Conservation (phyloP, 2,329 filamentous ascomycete species). For the Elsinoe perseae region DNA sequence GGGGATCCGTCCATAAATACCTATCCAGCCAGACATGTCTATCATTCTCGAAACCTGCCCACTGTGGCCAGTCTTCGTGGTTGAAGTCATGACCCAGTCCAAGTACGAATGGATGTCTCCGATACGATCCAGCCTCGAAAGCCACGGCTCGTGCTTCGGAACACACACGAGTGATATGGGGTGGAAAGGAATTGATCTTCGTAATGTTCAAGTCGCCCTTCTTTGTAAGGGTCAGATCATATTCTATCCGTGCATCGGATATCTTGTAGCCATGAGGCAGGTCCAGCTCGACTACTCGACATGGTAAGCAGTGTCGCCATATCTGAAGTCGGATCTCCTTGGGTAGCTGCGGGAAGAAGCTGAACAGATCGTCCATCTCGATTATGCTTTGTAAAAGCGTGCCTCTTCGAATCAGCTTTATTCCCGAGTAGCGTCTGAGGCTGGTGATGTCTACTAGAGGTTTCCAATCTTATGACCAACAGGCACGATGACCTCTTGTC, state of each 20-base stretch:
- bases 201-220: not conserved
- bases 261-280: not conserved
- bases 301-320: not conserved
- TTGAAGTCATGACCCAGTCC: not conserved
- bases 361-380: too few relatives aligned
- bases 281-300: not conserved
- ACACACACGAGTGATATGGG: not conserved
- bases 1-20: not conserved
- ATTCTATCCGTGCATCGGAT: too few relatives aligned
- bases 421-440: too few relatives aligned
- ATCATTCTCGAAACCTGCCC: not conserved
- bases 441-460: too few relatives aligned
- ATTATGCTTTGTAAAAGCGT: too few relatives aligned
- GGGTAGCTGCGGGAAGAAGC: not conserved
- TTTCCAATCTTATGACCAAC: too few relatives aligned
- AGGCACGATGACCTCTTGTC: too few relatives aligned
- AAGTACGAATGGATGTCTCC: not conserved
- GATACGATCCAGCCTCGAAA: not conserved
- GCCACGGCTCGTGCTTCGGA: not conserved
- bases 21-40: too few relatives aligned
- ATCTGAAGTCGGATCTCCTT: constrained; percentile 2
- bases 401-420: too few relatives aligned
- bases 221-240: too few relatives aligned
- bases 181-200: not conserved
- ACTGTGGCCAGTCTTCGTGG: not conserved